These are phyloP conservation scores for Aechmea fasciata DNA, from an alignment of 176 grass and related monocot genomes.

Conservation along the genomic window DNA sequence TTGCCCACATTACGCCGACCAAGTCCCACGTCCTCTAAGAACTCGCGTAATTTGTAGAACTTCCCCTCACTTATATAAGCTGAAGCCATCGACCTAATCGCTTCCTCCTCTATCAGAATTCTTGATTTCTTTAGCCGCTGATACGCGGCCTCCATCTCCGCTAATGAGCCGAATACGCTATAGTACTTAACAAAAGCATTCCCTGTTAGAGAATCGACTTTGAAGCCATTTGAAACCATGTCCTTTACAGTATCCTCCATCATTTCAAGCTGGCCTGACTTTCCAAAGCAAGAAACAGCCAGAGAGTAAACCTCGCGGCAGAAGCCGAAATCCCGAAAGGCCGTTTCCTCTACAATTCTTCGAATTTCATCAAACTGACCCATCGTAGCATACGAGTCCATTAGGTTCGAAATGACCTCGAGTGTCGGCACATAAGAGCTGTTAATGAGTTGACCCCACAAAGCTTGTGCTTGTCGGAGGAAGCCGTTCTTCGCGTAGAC, in stretches of 20 bases:
- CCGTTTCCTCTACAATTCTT: slow-evolving; percentile 39
- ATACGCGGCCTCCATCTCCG: slow-evolving; percentile 64
- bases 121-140: slow-evolving; percentile 48
- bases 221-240: slow-evolving; percentile 45
- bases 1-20: slow-evolving; percentile 45
- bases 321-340: slow-evolving; percentile 19
- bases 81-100: slow-evolving; percentile 44
- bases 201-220: slow-evolving; percentile 43
- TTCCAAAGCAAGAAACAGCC: slow-evolving; percentile 60
- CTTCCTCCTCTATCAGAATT: slow-evolving; percentile 38
- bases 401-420: slow-evolving; percentile 30
- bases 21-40: slow-evolving; percentile 45
- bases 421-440: slow-evolving; percentile 42
- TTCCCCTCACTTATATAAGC: slow-evolving; percentile 51
- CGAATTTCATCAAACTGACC: slow-evolving; percentile 44
- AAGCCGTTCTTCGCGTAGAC: slow-evolving; percentile 48
- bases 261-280: slow-evolving; percentile 39
- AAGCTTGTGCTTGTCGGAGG: slow-evolving; percentile 42
- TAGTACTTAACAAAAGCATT: slow-evolving; percentile 69
- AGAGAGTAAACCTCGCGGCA: slow-evolving; percentile 34
- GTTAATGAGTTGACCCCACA: slow-evolving; percentile 68
- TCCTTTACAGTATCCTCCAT: slow-evolving; percentile 4
- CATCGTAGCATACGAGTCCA: slow-evolving; percentile 45
- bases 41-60: slow-evolving; percentile 70
- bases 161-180: slow-evolving; percentile 48